These are phyloP conservation scores for Deinandra increscens DNA, from an alignment of 129 eudicot species.

Conservation along the genomic window DNA sequence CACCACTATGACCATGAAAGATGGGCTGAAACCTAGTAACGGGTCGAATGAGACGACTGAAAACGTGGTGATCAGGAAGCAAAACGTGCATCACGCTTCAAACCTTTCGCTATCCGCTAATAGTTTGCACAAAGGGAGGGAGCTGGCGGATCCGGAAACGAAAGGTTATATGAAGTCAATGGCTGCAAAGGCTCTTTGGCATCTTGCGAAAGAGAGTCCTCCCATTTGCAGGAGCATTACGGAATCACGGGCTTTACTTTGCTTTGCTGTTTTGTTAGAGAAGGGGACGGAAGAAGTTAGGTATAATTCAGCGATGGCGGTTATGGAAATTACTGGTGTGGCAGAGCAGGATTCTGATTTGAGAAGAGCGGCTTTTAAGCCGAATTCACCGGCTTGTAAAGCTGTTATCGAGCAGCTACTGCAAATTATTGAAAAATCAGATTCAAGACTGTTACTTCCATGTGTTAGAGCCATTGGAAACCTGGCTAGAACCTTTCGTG, in stretches of 20 bases:
- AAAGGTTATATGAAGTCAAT: constrained; percentile 45
- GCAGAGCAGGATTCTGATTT: constrained; percentile 45
- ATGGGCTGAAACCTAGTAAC: constrained; percentile 21
- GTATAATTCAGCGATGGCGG: constrained; percentile 50
- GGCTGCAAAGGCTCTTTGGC: constrained; percentile 51
- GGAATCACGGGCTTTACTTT: constrained; percentile 48
- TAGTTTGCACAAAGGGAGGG: constrained; percentile 43
- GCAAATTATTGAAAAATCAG: constrained; percentile 38
- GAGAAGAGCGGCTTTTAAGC: constrained; percentile 45
- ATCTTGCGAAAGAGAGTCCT: constrained; percentile 39
- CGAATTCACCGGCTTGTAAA: constrained; percentile 46
- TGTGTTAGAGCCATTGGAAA: constrained; percentile 41
- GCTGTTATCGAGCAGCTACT: constrained; percentile 41
- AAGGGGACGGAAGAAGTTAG: constrained; percentile 45
- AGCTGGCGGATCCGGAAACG: constrained; percentile 41
- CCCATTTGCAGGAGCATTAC: constrained; percentile 46
- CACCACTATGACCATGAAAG: constrained; percentile 40
- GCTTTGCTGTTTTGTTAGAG: constrained; percentile 49
- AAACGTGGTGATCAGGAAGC: constrained; percentile 26
- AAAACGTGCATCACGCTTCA: constrained; percentile 29
- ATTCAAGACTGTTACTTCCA: constrained; percentile 38
- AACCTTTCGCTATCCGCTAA: constrained; percentile 23
- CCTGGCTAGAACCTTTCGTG: constrained; percentile 45
- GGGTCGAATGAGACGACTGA: constrained; percentile 18
- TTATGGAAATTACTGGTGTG: constrained; percentile 48